A percentile compares a stretch with the other conserved stretches of the same genome.
Evolutionary conservation across 2,329 filamentous ascomycete genomes (phyloP).

Genomic region (Sclerotinia borealis): DNA sequence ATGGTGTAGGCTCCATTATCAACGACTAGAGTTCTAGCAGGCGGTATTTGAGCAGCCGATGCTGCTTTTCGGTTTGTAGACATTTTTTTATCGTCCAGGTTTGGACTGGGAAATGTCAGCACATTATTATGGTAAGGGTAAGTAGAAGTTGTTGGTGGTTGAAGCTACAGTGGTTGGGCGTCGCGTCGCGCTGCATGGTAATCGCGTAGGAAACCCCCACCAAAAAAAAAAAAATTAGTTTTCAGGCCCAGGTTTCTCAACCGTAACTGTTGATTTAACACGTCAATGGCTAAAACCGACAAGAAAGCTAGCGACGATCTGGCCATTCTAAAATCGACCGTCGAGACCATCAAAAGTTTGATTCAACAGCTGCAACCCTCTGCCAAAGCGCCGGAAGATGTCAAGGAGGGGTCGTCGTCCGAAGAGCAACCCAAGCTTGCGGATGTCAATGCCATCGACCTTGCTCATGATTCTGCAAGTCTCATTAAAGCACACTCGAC

Average conservation of each 20-base stretch:
- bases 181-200: neutral
- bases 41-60: conserved; percentile 44
- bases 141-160: neutral
- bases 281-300: conserved; percentile 13
- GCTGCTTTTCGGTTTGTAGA: conserved; percentile 42
- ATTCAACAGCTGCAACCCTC: conserved; percentile 26
- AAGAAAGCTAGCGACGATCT: conserved; percentile 20
- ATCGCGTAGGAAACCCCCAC: conserved; percentile 2
- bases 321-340: conserved; percentile 21
- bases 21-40: conserved; percentile 69
- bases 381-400: neutral
- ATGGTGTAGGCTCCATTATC: conserved; percentile 91
- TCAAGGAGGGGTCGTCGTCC: conserved; percentile 9
- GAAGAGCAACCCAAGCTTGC: conserved; percentile 9
- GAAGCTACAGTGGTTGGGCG: neutral
- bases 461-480: conserved; percentile 65
- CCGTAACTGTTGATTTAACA: neutral
- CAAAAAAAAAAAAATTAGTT: conserved; percentile 10
- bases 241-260: neutral
- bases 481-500: conserved; percentile 78
- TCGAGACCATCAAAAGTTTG: conserved; percentile 21
- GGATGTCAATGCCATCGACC: conserved; percentile 51
- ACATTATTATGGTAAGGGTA: neutral
- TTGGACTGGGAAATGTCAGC: neutral
- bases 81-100: neutral